Percentiles rank a stretch among this genome's conserved stretches.
These are phyloP conservation scores for Hericium coralloides DNA, from an alignment of 768 basidiomycete genomes.

Conservation along the genomic window DNA sequence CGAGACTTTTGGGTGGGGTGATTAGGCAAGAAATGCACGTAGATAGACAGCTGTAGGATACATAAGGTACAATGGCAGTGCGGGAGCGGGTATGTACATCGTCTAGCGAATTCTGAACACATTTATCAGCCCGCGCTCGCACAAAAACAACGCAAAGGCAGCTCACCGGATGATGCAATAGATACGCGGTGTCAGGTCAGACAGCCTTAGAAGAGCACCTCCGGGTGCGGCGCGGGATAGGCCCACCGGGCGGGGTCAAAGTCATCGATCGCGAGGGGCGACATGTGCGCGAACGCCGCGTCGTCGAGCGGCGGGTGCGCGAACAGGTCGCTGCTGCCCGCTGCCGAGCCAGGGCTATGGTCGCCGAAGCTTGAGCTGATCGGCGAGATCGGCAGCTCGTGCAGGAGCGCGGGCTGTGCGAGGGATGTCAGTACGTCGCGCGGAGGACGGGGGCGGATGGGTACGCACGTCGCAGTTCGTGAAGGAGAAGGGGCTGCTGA, in stretches of 20 bases:
- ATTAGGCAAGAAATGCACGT: too few relatives aligned
- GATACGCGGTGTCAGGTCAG: neutral
- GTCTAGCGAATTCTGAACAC: too few relatives aligned
- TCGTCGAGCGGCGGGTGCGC: neutral
- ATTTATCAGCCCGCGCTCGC: too few relatives aligned
- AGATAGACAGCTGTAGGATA: too few relatives aligned
- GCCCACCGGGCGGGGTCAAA: constrained; percentile 10
- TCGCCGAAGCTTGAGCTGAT: constrained; percentile 15
- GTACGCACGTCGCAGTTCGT: constrained; percentile 9
- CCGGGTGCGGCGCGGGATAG: constrained; percentile 1
- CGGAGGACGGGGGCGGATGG: neutral
- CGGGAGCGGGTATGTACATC: too few relatives aligned
- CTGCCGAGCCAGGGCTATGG: constrained; percentile 5
- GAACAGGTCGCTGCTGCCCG: constrained; percentile 1
- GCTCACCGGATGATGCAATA: too few relatives aligned
- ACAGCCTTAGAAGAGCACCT: neutral
- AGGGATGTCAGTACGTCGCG: neutral
- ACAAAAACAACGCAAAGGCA: too few relatives aligned
- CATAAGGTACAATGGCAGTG: too few relatives aligned
- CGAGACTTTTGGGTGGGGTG: too few relatives aligned
- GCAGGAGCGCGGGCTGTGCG: constrained; percentile 10
- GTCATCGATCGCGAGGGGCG: constrained; percentile 5
- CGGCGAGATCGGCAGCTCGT: constrained; percentile 17
- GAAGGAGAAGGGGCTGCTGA: constrained; percentile 9
- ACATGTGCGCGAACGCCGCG: constrained; percentile 5